Conservation (phyloP, 805 yeast genomes). For the Metschnikowia orientalis region DNA sequence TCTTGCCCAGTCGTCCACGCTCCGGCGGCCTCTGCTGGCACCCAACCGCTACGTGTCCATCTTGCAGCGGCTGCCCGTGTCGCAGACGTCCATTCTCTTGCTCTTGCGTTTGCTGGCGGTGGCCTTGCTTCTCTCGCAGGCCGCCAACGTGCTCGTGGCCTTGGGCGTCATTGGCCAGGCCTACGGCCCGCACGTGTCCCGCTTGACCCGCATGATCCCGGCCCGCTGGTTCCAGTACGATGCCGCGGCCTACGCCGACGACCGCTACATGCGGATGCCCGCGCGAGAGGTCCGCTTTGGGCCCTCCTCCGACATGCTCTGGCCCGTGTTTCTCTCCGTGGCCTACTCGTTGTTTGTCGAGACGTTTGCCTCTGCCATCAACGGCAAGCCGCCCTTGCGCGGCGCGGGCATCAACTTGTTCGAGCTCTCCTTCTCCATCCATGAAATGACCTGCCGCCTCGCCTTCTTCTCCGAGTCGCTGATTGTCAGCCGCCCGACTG, state of each 20-base stretch:
- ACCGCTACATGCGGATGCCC: constrained; percentile 28
- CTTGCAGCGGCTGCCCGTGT: constrained; percentile 16
- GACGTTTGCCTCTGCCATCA: constrained; percentile 55
- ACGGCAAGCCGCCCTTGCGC: constrained; percentile 51
- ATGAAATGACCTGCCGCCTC: constrained; percentile 53
- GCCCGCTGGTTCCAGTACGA: constrained; percentile 9
- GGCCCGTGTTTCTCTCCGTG: constrained; percentile 54
- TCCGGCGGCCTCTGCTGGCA: constrained; percentile 12
- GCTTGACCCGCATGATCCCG: constrained; percentile 12
- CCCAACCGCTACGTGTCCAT: constrained; percentile 18
- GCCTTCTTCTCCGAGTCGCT: constrained; percentile 20
- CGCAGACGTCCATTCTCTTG: constrained; percentile 10
- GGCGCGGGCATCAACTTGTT: constrained; percentile 70
- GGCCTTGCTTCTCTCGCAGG: constrained; percentile 22
- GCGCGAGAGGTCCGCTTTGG: constrained; percentile 32
- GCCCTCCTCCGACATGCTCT: constrained; percentile 51
- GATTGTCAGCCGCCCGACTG: constrained; percentile 40
- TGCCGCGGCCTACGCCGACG: constrained; percentile 12
- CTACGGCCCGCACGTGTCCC: constrained; percentile 5
- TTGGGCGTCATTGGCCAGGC: constrained; percentile 23
- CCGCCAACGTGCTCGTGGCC: constrained; percentile 28
- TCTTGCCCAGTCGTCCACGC: constrained; percentile 33
- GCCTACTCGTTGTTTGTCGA: constrained; percentile 64
- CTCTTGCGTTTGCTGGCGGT: constrained; percentile 29
- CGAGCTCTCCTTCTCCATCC: constrained; percentile 73